Evolutionary conservation across 2,329 filamentous ascomycete genomes (phyloP), one percentile per base, ranked within the genome.

Genomic region (Cadophora luteo-olivacea): DNA sequence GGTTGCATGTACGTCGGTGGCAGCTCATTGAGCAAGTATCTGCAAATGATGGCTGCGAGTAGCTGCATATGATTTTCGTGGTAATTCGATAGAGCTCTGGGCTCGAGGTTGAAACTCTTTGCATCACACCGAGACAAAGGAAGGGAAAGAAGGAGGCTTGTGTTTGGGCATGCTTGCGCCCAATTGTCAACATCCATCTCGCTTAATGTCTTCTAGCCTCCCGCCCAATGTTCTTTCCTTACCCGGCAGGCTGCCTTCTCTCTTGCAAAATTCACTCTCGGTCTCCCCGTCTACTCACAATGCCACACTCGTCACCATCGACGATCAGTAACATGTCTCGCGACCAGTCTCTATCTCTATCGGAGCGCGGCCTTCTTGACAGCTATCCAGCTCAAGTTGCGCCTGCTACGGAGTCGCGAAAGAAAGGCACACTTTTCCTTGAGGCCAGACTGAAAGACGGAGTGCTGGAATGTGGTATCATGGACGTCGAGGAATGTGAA

Each of bases 381-480:
- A 49, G 24, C 41, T 32, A 54, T 38, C 48, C 61, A 25, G 16
- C 54, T 38, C 14, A 52, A 5, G 7, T 67, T 6, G 54, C 57
- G 12, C 38, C 48, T 41, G 4, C 33, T 29, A 41, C 52, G 3
- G 62, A 63, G n/a, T 25, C 58, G 6, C 12, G 22, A 3, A 36
- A 33, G 29, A 60, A 41, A 60, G 71, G 71, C 22, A 70, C 61
- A 19, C 45, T 73, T 4, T 73, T 68, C 67, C 58, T 73, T 48
- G 71, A 73, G 41, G 71, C 65, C 7, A 49, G 70, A 24, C 19
- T 73, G 11, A 61, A 65, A 49, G 66, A 69, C 24, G 63, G 65
- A 4, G 3, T 57, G 22, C n/a, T 65, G 2, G 51, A 55, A 29
- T n/a, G 29, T 11, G 52, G 51, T 2, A 52, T 8, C 25, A 52